Evolutionary conservation across 1,139 yeast genomes (phyloP), one percentile per base, ranked within the genome.

Genomic region (Protomyces inundatus): DNA sequence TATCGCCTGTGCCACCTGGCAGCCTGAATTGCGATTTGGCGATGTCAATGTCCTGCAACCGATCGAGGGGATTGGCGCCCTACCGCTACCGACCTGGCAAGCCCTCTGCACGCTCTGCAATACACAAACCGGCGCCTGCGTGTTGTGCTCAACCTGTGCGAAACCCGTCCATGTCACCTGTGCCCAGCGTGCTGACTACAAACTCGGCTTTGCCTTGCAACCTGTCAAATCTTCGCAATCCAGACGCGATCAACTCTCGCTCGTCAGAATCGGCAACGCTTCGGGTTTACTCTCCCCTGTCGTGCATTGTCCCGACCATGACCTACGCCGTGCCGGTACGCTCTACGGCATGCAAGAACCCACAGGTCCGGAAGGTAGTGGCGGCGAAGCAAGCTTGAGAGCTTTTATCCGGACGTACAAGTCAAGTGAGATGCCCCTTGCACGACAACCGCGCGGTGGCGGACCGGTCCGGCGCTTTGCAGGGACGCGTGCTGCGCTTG

Each of bases 1-100:
- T 76, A 77, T 87, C 5, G 69, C 84, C 4, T 91, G 98, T 75
- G 87, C 95, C 0, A 65, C 88, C 0, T 85, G 85, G 73, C 77
- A 74, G 12, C 74, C 78, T 0, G 76, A 73, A 32, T 72, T 81
- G 12, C 73, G 73, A 32, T 82, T 81, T 71, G 82, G 79, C 0
- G 75, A 79, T 66, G 66, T 78, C 0, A 67, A 69, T 0, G 65
- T 72, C 1, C 66, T 83, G 64, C 84, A 83, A 65, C 86, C 86
- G 0, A 74, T 82, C 2, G 72, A 72, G 40, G 73, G 71, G 4
- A 70, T 72, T 12, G 71, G 68, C 3, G 65, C 65, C 5, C 69
- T 76, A 46, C 70, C 74, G 30, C 66, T 68, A 66, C 50, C 66
- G 56, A 58, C 75, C 70, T 69, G 66, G 55, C 66, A 66, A 34